Evolutionary conservation across 1,284 basidiomycete genomes (phyloP), one percentile per base, ranked within the genome.

Genomic region (Boletus sp.): DNA sequence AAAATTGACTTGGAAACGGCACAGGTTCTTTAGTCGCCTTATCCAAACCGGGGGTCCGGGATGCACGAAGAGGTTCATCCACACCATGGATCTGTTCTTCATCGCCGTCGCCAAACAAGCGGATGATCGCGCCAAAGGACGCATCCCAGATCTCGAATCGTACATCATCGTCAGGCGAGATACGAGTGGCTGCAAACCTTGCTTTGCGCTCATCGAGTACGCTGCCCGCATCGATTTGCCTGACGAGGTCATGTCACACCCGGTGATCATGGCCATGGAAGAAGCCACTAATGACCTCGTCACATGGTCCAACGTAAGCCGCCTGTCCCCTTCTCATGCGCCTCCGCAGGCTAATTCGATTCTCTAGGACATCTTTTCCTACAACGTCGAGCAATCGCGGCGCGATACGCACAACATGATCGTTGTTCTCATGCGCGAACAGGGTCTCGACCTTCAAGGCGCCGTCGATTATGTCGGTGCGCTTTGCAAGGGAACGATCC

Each of bases 341-440:
- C 14, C 22, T 12, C 32, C 22, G 41, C 20, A 37, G 5, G 19
- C 39, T 65, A 23, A 50, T 43, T 29, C 17, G 41, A 42, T 29
- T 30, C 34, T 37, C 2, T 41, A 82, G 80, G 80, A 82, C 51
- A 75, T 82, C 25, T 80, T 77, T 56, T 82, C 81, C 0, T 82
- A 78, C 61, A 81, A 81, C 46, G 75, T 76, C 43, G 81, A 82
- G 56, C 81, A 82, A 62, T 73, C 77, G 8, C 72, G 73, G 16
- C 72, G 69, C 12, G 77, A 81, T 49, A 75, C 72, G 7, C 75
- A 81, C 58, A 82, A 82, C 58, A 78, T 82, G 72, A 71, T 82
- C 40, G 69, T 71, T 5, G 74, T 82, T 40, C 68, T 81, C 48
- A 82, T 79, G 78, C 65, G 69, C 26, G 67, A 78, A 51, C 70